Base-by-base conservation (phyloP, 805 yeast species). In the Candida railenensis region DNA sequence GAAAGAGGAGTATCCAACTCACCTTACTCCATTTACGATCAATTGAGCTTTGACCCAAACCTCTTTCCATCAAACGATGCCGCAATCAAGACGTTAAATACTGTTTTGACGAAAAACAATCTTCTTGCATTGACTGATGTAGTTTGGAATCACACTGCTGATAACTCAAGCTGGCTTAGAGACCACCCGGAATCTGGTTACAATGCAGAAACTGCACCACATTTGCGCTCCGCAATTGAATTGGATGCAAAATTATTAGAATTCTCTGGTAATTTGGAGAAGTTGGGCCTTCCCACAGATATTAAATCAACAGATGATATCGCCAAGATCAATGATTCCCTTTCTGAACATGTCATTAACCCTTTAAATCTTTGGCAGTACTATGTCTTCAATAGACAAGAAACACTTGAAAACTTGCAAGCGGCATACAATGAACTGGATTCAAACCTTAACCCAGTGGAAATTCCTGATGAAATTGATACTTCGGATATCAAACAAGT, bases 91-190 rank as follows among this genome's bases (percentile, higher is more conserved):
- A 71, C 87, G 60, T 78, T 87, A 3, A 44, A 63, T 1, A 55
- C 61, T 5, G 66, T 86, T 57, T 81, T 82, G 53, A 54, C 68
- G 18, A 68, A 83, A 21, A 74, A 85, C 54, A 79, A 79, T 3
- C 75, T 92, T 48, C 71, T 92, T 37, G 77, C 96, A 0, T 71
- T 92, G 69, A 89, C 97, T 1, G 99, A 92, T 65, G 85, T 94
- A 25, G 98, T 92, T 1, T 83, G 90, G 76, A 92, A 92, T 62
- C 99, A 92, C 61, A 92, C 98, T 0, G 97, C 98, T 2, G 77
- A 88, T 61, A 89, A 92, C 65, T 89, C 98, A 0, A 65, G 58
- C 0, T 92, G 99, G 99, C 66, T 94, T 30, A 67, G 78, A 37
- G 86, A 83, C 2, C 90, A 88, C 55, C 97, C 98, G 0, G 97